Conservation (phyloP, 345 rosid genomes). For the Citrus reticulata region DNA sequence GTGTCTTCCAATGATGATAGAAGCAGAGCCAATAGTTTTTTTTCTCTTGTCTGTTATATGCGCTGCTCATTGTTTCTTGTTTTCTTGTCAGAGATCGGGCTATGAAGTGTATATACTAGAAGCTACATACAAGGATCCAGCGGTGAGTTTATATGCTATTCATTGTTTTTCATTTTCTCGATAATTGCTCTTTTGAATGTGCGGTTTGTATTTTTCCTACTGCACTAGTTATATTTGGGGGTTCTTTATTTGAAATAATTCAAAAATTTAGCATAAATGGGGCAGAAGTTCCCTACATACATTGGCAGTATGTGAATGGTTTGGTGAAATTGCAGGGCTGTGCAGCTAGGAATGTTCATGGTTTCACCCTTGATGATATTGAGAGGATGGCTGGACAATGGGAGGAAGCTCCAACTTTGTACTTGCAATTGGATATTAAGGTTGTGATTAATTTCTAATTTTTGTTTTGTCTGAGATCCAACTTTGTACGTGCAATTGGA, state of each 20-base stretch:
- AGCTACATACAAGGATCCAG: slow-evolving; percentile 88
- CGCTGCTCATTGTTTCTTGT: slow-evolving; percentile 24
- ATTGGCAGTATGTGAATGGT: slow-evolving; percentile 13
- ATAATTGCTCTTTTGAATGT: neutral
- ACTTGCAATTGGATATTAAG: slow-evolving; percentile 58
- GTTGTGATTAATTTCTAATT: too few species aligned
- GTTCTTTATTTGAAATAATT: neutral
- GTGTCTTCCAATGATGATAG: slow-evolving; percentile 2
- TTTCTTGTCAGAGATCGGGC: slow-evolving; percentile 74
- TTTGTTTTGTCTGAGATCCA: slow-evolving; percentile 36
- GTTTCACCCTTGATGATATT: slow-evolving; percentile 73
- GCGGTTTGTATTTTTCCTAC: neutral
- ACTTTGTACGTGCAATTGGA: slow-evolving; percentile 68
- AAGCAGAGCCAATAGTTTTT: neutral
- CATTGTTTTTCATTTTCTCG: neutral
- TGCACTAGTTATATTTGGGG: neutral
- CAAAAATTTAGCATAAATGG: slow-evolving; percentile 6
- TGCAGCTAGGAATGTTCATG: slow-evolving; percentile 92
- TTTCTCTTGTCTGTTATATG: neutral
- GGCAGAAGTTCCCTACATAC: neutral
- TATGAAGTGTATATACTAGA: slow-evolving; percentile 90
- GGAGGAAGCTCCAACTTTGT: slow-evolving; percentile 84
- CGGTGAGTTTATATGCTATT: slow-evolving; percentile 40
- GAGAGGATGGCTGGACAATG: slow-evolving; percentile 76
- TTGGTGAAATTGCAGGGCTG: slow-evolving; percentile 66